These are phyloP conservation scores for Orbilia ellipsospora DNA, from an alignment of 2,329 filamentous ascomycete species.

Conservation along the genomic window DNA sequence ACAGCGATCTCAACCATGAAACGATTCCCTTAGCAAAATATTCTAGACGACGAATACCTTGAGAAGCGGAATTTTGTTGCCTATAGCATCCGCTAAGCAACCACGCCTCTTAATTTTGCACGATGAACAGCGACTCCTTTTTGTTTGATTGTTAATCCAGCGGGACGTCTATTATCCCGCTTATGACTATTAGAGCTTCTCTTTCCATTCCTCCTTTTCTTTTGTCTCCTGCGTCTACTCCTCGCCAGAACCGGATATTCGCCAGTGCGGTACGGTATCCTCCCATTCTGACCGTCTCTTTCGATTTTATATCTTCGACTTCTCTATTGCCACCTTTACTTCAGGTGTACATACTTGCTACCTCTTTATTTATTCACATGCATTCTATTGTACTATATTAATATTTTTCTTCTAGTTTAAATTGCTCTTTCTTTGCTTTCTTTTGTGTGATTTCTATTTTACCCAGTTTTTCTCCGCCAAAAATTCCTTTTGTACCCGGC, in stretches of 20 bases:
- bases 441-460: slow-evolving; percentile 1
- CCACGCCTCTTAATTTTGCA: slow-evolving; percentile 1
- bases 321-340: slow-evolving; percentile 37
- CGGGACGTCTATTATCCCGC: not conserved
- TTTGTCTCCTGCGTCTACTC: not conserved
- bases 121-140: slow-evolving; percentile 33
- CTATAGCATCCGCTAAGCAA: slow-evolving; percentile 1
- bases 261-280: slow-evolving; percentile 16
- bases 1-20: not conserved
- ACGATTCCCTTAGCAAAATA: not conserved
- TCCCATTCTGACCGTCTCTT: not conserved
- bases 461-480: slow-evolving; percentile 33
- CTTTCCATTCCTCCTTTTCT: not conserved
- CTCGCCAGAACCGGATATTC: not conserved
- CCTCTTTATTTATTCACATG: slow-evolving; percentile 60
- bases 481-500: slow-evolving; percentile 1
- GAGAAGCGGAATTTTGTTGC: slow-evolving; percentile 2
- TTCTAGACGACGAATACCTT: not conserved
- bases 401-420: not conserved
- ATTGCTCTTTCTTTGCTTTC: slow-evolving; percentile 46
- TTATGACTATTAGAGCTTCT: slow-evolving; percentile 15
- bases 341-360: slow-evolving; percentile 49
- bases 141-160: slow-evolving; percentile 21
- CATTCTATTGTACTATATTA: slow-evolving; percentile 58
- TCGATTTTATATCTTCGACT: slow-evolving; percentile 1